These are phyloP conservation scores for Centella asiatica DNA, from an alignment of 129 eudicot species.

Conservation along the genomic window DNA sequence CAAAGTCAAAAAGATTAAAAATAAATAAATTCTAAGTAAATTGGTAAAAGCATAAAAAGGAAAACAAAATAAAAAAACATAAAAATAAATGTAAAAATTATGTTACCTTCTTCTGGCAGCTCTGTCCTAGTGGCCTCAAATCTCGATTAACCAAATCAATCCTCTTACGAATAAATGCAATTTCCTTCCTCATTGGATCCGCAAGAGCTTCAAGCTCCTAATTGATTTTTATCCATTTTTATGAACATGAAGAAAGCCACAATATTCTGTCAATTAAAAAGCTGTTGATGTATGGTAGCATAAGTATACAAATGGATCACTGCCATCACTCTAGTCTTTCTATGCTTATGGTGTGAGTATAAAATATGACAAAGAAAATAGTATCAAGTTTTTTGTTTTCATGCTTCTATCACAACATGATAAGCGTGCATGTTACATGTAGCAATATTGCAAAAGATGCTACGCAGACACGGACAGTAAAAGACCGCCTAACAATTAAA, in stretches of 20 bases:
- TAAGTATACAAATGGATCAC: background rate
- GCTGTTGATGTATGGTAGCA: background rate
- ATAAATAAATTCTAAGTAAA: background rate
- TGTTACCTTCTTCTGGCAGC: conserved; percentile 75
- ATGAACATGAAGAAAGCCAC: background rate
- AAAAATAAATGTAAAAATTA: background rate
- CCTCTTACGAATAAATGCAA: conserved; percentile 46
- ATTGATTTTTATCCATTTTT: background rate
- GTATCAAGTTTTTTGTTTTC: too few relatives aligned
- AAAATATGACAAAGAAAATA: too few relatives aligned
- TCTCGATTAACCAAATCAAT: conserved; percentile 63
- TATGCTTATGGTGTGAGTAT: background rate
- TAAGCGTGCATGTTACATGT: too few relatives aligned
- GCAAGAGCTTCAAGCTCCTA: conserved; percentile 66
- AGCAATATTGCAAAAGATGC: too few relatives aligned
- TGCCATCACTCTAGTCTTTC: background rate
- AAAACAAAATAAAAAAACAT: background rate
- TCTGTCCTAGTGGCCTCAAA: conserved; percentile 56
- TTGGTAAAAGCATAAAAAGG: background rate
- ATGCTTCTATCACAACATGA: too few relatives aligned
- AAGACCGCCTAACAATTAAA: too few relatives aligned
- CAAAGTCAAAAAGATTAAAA: too few relatives aligned
- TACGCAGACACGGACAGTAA: too few relatives aligned
- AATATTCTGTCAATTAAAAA: background rate
- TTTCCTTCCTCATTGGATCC: conserved; percentile 88